Evolutionary conservation across 768 basidiomycete genomes (phyloP).

Genomic region (Kwoniella dendrophila): DNA sequence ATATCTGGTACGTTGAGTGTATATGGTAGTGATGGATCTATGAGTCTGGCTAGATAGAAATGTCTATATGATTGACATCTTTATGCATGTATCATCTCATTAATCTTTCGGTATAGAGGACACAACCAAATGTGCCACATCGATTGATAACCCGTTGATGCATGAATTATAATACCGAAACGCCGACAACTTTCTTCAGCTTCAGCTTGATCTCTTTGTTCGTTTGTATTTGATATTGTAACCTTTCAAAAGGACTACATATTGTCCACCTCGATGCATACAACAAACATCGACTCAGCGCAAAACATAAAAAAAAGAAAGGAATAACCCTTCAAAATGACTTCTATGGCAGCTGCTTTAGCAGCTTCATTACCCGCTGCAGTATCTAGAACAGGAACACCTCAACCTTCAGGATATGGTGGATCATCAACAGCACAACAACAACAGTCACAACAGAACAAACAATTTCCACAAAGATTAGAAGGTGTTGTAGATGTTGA

Average conservation of each 20-base stretch:
- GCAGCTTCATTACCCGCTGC: constrained; percentile 66
- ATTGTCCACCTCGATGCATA: neutral
- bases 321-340: constrained; percentile 44
- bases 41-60: no score
- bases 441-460: constrained; percentile 58
- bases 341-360: constrained; percentile 90
- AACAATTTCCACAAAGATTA: constrained; percentile 87
- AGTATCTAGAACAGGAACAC: constrained; percentile 58
- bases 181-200: constrained; percentile 17
- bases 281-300: neutral
- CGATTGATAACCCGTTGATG: no score
- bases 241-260: constrained; percentile 10
- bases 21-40: no score
- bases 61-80: no score
- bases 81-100: no score
- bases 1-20: no score
- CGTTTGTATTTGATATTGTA: neutral
- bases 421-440: no score
- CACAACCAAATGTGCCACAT: no score
- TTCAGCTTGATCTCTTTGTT: neutral
- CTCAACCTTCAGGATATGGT: constrained; percentile 67
- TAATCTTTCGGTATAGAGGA: no score
- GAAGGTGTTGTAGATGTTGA: constrained; percentile 91
- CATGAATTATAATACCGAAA: constrained; percentile 12
- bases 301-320: neutral